These are phyloP conservation scores for Colletotrichum zoysiae DNA, from an alignment of 2,329 filamentous ascomycete species.

Conservation along the genomic window DNA sequence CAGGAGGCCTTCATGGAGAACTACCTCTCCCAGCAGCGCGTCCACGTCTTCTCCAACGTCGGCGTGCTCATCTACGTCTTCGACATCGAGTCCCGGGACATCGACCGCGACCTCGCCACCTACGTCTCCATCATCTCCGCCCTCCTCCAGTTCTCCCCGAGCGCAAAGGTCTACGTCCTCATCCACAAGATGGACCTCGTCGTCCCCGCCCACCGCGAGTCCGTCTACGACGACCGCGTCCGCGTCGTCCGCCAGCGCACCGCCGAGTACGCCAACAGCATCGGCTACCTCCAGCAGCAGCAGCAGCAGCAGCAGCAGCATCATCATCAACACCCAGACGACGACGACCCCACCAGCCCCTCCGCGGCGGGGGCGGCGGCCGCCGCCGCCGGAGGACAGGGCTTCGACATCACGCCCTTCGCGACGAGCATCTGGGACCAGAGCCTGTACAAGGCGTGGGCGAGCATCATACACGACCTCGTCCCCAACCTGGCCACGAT, in stretches of 20 bases:
- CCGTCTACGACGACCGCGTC: constrained; percentile 87
- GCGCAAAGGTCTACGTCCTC: constrained; percentile 90
- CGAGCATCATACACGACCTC: constrained; percentile 95
- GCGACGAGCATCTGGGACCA: constrained; percentile 99
- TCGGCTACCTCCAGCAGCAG: constrained; percentile 47
- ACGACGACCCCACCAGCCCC: constrained; percentile 43
- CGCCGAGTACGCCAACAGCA: constrained; percentile 61
- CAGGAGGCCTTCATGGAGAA: constrained; percentile 99
- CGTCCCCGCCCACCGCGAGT: constrained; percentile 80
- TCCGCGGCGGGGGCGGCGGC: constrained; percentile 18
- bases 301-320: constrained; percentile 26
- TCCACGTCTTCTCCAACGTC: constrained; percentile 96
- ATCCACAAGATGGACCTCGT: constrained; percentile 99
- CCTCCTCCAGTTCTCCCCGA: constrained; percentile 83
- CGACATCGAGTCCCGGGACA: constrained; percentile 96
- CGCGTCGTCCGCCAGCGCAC: constrained; percentile 82
- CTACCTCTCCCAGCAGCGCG: constrained; percentile 94
- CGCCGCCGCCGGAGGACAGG: constrained; percentile 46
- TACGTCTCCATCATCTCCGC: constrained; percentile 93
- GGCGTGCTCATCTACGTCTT: constrained; percentile 99
- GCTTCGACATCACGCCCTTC: constrained; percentile 85
- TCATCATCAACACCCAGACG: constrained; percentile 14
- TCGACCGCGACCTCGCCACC: constrained; percentile 91
- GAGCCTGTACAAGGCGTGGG: constrained; percentile 97
- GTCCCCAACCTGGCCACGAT: constrained; percentile 94